phyloP scores from a whole-genome alignment of 306 rosid species.

The Delonix regia region DNA sequence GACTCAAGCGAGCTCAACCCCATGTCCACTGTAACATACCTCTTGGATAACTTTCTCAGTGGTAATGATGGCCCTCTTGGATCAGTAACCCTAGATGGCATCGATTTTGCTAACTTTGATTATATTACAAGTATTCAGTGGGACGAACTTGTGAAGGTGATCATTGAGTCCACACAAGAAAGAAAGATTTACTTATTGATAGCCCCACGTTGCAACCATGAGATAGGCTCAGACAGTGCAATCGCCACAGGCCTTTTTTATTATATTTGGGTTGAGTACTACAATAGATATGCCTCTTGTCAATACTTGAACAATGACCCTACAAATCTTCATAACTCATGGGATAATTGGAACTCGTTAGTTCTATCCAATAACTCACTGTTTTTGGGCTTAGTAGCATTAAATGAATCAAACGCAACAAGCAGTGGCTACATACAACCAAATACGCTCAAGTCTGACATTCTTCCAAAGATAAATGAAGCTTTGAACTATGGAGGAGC shows the following conservation, averaged over 20 bases:
- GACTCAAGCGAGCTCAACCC: neutral
- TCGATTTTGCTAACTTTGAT: constrained; percentile 41
- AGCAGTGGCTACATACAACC: neutral
- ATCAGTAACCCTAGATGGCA: constrained; percentile 44
- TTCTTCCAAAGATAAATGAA: neutral
- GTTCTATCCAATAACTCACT: neutral
- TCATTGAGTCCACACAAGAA: neutral
- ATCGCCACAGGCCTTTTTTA: constrained; percentile 49
- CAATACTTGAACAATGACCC: constrained; percentile 13
- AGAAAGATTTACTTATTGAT: constrained; percentile 38
- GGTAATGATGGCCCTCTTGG: constrained; percentile 43
- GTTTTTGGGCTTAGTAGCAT: constrained; percentile 10
- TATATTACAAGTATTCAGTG: constrained; percentile 12
- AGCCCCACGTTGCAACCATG: constrained; percentile 42
- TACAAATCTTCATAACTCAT: constrained; percentile 24
- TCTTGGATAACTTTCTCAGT: constrained; percentile 39
- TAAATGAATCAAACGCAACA: too few species aligned
- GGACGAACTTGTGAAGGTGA: constrained; percentile 39
- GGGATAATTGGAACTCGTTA: constrained; percentile 41
- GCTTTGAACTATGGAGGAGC: constrained; percentile 27
- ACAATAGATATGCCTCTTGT: constrained; percentile 40
- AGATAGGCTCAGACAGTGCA: constrained; percentile 20
- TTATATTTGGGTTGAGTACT: constrained; percentile 60
- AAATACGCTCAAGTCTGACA: neutral
- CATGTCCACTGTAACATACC: neutral